A percentile compares a stretch with the other conserved stretches of the same genome.
phyloP scores from a whole-genome alignment of 2,329 filamentous ascomycete genomes.

The Dissoconium aciculare region DNA sequence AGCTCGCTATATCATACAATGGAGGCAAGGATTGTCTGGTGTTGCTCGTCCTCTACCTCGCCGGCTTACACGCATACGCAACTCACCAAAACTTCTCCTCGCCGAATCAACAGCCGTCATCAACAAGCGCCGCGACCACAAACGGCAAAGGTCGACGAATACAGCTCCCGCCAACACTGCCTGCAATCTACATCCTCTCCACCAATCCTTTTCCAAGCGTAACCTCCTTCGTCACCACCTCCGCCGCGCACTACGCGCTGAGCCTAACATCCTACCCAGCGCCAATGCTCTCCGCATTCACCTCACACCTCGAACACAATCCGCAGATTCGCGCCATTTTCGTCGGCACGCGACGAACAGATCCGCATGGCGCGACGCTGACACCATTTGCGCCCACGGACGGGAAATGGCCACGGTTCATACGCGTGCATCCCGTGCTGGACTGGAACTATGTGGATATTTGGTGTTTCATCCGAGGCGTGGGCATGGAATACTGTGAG shows the following conservation, averaged over 20 bases:
- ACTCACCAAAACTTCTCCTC: conserved; percentile 14
- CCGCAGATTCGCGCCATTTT: conserved; percentile 61
- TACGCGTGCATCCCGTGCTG: conserved; percentile 87
- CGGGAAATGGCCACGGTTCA: conserved; percentile 76
- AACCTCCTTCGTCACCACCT: conserved; percentile 62
- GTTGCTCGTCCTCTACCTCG: conserved; percentile 72
- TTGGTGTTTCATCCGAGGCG: conserved; percentile 71
- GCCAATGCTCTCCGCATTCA: conserved; percentile 70
- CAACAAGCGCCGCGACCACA: conserved; percentile 12
- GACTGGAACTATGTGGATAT: conserved; percentile 96
- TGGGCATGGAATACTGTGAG: conserved; percentile 68
- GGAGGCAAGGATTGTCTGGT: conserved; percentile 97
- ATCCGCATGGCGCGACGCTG: conserved; percentile 70
- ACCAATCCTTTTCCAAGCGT: conserved; percentile 73
- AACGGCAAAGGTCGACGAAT: conserved; percentile 9
- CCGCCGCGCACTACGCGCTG: conserved; percentile 56
- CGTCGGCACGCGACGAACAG: conserved; percentile 76
- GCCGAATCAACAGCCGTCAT: conserved; percentile 12
- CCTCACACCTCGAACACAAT: conserved; percentile 54
- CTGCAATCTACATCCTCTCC: conserved; percentile 80
- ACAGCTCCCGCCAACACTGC: conserved; percentile 40
- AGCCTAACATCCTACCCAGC: conserved; percentile 58
- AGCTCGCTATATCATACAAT: conserved; percentile 87
- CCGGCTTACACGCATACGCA: conserved; percentile 35
- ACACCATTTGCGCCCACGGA: conserved; percentile 80